A percentile compares a stretch with the other conserved stretches of the same genome.
Evolutionary conservation across 108 stramenopile genomes (phyloP).

Genomic region (Nitzschia sp.): DNA sequence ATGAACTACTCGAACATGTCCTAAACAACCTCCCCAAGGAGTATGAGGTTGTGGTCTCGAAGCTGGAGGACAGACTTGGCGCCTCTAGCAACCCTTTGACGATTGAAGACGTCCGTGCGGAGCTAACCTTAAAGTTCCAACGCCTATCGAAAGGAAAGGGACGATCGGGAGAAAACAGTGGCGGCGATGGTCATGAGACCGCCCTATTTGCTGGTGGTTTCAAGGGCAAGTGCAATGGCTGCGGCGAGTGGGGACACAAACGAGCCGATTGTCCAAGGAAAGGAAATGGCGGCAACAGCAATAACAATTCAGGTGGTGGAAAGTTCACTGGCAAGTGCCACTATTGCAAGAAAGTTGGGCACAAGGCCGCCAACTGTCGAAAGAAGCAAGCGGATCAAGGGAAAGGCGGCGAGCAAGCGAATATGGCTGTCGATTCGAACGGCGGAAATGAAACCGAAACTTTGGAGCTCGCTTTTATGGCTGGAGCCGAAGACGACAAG

Average conservation of each 20-base stretch:
- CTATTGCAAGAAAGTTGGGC: constrained; percentile 20
- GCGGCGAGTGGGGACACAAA: not conserved
- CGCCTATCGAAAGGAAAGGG: not conserved
- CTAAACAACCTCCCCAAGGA: constrained; percentile 1
- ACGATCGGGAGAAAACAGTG: not conserved
- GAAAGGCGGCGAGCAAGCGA: not conserved
- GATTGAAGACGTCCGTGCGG: constrained; percentile 5
- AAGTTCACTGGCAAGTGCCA: constrained; percentile 13
- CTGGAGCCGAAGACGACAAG: not conserved
- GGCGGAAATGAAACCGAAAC: not conserved
- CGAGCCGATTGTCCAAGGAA: not conserved
- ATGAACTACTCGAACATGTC: not conserved
- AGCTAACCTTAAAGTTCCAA: not conserved
- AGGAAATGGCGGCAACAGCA: not conserved
- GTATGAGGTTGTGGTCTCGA: not conserved
- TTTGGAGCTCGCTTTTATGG: not conserved
- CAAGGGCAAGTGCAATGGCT: not conserved
- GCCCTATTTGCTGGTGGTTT: constrained; percentile 3
- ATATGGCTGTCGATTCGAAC: not conserved
- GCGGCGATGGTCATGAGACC: not conserved
- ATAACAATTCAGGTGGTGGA: not conserved
- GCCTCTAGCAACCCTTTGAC: not conserved
- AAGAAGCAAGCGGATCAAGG: constrained; percentile 2
- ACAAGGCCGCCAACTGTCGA: constrained; percentile 15
- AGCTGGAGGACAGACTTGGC: not conserved